These are phyloP conservation scores for Cantharellus anzutake DNA, from an alignment of 768 basidiomycete genomes.

Conservation along the genomic window DNA sequence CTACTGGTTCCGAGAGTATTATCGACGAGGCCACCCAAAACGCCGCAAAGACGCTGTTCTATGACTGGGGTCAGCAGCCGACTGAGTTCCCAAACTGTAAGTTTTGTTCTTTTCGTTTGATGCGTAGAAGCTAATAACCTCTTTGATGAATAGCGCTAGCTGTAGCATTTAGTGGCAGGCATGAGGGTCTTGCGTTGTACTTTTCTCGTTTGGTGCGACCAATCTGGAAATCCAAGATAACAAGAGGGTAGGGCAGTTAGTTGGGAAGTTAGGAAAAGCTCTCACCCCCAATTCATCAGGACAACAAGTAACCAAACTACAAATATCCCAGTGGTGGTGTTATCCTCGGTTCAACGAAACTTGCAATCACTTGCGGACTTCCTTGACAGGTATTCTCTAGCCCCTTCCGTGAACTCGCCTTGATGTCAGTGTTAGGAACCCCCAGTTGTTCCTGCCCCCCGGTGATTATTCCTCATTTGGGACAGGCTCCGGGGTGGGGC, in stretches of 20 bases:
- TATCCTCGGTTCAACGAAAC: conserved; percentile 64
- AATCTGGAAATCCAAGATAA: conserved; percentile 73
- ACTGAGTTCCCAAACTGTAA: not conserved
- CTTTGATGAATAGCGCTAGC: conserved; percentile 10
- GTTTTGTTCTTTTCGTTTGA: conserved; percentile 3
- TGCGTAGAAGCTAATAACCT: not conserved
- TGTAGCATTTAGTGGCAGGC: conserved; percentile 62
- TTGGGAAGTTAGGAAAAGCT: too few species aligned
- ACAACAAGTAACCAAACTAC: conserved; percentile 26
- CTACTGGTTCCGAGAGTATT: not conserved
- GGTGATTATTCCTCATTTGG: conserved; percentile 41
- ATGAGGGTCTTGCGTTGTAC: conserved; percentile 77
- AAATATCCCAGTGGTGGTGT: conserved; percentile 38
- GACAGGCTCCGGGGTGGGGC: conserved; percentile 20
- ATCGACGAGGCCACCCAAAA: not conserved
- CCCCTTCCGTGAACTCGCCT: not conserved
- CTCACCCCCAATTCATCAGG: not conserved
- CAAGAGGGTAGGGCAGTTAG: conserved; percentile 31
- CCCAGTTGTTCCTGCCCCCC: conserved; percentile 67
- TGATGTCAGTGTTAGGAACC: conserved; percentile 35
- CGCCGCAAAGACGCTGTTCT: conserved; percentile 2
- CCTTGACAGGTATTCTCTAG: conserved; percentile 10
- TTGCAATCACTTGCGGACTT: conserved; percentile 58
- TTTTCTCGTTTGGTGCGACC: conserved; percentile 71
- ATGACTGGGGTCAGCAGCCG: conserved; percentile 4